Conservation (phyloP, 2,329 filamentous ascomycete genomes). For the Bipolaris cookei region DNA sequence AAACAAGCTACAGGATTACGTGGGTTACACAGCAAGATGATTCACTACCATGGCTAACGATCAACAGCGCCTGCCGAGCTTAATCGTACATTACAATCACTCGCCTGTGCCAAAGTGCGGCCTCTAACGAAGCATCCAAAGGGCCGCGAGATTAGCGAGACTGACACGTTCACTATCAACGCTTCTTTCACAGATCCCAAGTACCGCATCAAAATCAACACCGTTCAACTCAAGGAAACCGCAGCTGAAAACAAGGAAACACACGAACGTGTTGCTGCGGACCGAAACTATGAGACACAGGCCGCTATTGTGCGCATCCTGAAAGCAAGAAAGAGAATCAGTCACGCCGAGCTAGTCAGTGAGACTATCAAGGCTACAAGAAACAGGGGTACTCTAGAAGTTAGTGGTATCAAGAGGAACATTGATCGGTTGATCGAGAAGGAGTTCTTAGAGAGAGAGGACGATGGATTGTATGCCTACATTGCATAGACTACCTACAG, state of each 20-base stretch:
- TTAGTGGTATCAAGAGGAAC: constrained; percentile 91
- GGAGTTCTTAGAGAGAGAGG: constrained; percentile 49
- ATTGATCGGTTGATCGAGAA: constrained; percentile 78
- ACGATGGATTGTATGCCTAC: constrained; percentile 53
- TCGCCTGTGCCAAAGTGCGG: constrained; percentile 87
- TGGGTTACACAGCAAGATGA: constrained; percentile 48
- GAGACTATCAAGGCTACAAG: constrained; percentile 93
- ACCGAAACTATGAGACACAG: constrained; percentile 94
- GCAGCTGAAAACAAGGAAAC: constrained; percentile 93
- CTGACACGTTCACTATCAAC: constrained; percentile 88
- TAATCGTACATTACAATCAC: constrained; percentile 87
- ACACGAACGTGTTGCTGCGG: constrained; percentile 85
- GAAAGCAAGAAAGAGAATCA: constrained; percentile 90
- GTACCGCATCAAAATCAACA: constrained; percentile 96
- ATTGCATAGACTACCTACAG: constrained; percentile 47
- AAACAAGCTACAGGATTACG: constrained; percentile 74
- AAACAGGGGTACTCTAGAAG: constrained; percentile 82
- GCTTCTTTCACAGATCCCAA: constrained; percentile 77
- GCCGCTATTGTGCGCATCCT: constrained; percentile 96
- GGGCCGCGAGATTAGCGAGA: constrained; percentile 76
- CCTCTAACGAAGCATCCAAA: constrained; percentile 86
- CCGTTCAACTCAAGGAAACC: constrained; percentile 96
- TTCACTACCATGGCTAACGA: constrained; percentile 15
- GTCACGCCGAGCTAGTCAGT: constrained; percentile 83
- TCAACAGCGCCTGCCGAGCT: constrained; percentile 73